Evolutionary conservation across 306 rosid species (phyloP).

Genomic region (Sindora glabra): DNA sequence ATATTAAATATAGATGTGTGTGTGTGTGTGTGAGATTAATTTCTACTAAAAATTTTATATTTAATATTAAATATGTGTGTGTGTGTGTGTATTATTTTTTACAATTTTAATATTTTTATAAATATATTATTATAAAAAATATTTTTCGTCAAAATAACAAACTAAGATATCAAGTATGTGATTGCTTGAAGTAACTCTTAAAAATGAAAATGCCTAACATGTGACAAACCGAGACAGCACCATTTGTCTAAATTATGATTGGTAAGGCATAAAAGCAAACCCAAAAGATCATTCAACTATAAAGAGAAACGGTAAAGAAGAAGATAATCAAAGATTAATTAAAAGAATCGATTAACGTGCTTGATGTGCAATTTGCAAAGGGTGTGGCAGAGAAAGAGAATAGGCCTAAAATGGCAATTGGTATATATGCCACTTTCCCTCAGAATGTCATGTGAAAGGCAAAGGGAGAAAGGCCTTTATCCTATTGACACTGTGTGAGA

Average conservation of each 20-base stretch:
- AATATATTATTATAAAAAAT: no score
- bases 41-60: no score
- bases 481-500: conserved; percentile 9
- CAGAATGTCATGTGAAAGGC: conserved; percentile 14
- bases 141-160: no score
- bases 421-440: conserved; percentile 9
- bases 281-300: background rate
- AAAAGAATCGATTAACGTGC: conserved; percentile 3
- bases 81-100: no score
- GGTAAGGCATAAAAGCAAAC: background rate
- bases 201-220: no score
- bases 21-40: no score
- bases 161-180: no score
- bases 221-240: background rate
- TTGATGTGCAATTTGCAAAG: background rate
- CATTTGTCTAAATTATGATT: background rate
- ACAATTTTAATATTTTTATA: no score
- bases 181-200: no score
- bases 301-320: background rate
- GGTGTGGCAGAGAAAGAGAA: background rate
- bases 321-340: no score
- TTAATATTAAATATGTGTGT: no score
- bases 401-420: background rate
- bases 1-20: no score
- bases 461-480: conserved; percentile 12